These are phyloP conservation scores for Clonostachys rhizophaga DNA, from an alignment of 2,329 filamentous ascomycete genomes.

Conservation along the genomic window DNA sequence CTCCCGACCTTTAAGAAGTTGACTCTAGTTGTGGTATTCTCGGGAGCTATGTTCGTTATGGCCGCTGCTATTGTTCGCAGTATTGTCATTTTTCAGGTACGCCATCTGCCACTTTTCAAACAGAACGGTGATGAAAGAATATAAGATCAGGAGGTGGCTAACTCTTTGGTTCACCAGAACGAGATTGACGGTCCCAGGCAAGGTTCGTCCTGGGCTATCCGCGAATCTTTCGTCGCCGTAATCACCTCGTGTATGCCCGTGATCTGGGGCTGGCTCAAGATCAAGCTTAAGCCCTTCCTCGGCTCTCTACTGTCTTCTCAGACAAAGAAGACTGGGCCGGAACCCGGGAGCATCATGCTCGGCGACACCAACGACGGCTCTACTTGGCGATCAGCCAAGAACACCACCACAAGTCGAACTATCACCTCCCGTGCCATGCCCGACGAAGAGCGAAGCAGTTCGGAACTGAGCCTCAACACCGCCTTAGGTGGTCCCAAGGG, in stretches of 20 bases:
- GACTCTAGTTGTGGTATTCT: slow-evolving; percentile 47
- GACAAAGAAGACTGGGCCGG: neutral
- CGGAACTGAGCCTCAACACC: too few species aligned
- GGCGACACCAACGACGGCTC: neutral
- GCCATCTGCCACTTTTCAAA: slow-evolving; percentile 12
- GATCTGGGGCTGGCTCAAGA: slow-evolving; percentile 32
- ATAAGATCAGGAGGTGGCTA: neutral
- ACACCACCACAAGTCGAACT: too few species aligned
- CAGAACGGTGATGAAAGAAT: neutral
- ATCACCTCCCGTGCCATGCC: too few species aligned
- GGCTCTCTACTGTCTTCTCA: slow-evolving; percentile 21
- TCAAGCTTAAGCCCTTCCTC: slow-evolving; percentile 24
- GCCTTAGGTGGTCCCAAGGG: too few species aligned
- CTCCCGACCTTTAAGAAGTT: slow-evolving; percentile 44
- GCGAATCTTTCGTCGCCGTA: slow-evolving; percentile 30
- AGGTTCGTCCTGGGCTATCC: neutral
- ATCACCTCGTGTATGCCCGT: slow-evolving; percentile 31
- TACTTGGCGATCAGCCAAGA: too few species aligned
- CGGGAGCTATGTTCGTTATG: slow-evolving; percentile 50
- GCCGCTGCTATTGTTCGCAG: slow-evolving; percentile 48
- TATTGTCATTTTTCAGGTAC: slow-evolving; percentile 30
- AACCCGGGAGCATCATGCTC: neutral
- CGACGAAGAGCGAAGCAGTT: too few species aligned
- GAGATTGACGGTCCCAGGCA: neutral
- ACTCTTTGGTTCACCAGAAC: neutral